Evolutionary conservation across 2,329 filamentous ascomycete genomes (phyloP).

Genomic region (Fusarium foetens): DNA sequence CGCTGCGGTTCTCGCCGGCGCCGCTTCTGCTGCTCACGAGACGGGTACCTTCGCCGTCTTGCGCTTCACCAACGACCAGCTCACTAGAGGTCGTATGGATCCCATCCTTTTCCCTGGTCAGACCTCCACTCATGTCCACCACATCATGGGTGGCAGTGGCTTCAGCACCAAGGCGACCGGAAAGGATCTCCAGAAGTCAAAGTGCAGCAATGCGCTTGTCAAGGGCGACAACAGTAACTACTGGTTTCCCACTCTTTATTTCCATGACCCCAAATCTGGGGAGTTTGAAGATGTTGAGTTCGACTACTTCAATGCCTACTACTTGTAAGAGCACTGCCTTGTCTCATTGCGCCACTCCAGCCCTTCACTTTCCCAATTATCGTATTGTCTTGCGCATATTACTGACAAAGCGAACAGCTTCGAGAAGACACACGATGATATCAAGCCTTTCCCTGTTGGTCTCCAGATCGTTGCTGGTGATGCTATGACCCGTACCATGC

Average conservation of each 20-base stretch:
- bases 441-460: constrained; percentile 75
- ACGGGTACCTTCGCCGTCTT: constrained; percentile 73
- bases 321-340: constrained; percentile 63
- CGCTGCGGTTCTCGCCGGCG: constrained; percentile 53
- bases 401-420: constrained; percentile 56
- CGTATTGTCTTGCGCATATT: background rate
- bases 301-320: constrained; percentile 81
- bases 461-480: constrained; percentile 79
- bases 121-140: constrained; percentile 72
- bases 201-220: constrained; percentile 76
- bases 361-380: background rate
- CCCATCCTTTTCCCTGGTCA: constrained; percentile 73
- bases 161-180: constrained; percentile 72
- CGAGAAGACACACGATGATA: constrained; percentile 70
- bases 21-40: constrained; percentile 53
- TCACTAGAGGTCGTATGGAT: constrained; percentile 71
- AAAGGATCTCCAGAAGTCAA: constrained; percentile 66
- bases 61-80: constrained; percentile 73
- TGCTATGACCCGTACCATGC: constrained; percentile 65
- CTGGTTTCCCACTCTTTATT: constrained; percentile 80
- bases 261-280: constrained; percentile 69
- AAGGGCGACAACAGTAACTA: constrained; percentile 78
- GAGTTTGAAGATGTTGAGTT: constrained; percentile 73
- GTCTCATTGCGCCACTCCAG: background rate
- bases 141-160: constrained; percentile 75